Percentiles rank a stretch among this genome's conserved stretches.
Evolutionary conservation across 139 green algal species (phyloP).

Genomic region (Chlamydomonas sp.): DNA sequence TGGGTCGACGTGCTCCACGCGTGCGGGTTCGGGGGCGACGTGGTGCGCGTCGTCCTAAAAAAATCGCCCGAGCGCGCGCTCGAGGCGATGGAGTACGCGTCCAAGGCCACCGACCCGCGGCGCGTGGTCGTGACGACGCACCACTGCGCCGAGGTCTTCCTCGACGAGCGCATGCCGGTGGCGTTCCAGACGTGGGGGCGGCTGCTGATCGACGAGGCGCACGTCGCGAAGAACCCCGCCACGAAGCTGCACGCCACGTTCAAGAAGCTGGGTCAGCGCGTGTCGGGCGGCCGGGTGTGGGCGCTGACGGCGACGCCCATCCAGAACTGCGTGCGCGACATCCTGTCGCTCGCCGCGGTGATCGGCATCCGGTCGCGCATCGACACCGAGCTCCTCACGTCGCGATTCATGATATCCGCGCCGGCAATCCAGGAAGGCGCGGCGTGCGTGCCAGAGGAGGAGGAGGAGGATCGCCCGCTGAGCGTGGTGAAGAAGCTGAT

Average conservation of each 20-base stretch:
- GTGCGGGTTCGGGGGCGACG: not conserved
- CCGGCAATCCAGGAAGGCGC: not conserved
- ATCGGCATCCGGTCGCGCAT: not conserved
- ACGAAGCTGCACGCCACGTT: not conserved
- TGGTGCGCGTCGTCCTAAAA: slow-evolving; percentile 3
- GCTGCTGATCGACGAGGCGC: slow-evolving; percentile 5
- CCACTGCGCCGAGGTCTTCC: not conserved
- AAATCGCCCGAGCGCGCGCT: too few species aligned
- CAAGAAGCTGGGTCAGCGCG: not conserved
- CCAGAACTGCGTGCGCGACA: not conserved
- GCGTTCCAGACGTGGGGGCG: not conserved
- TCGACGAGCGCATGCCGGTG: not conserved
- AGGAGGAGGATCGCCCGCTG: not conserved
- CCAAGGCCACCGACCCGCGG: not conserved
- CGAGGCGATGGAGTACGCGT: too few species aligned
- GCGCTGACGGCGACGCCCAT: slow-evolving; percentile 3
- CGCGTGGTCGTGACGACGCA: not conserved
- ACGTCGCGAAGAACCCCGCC: not conserved
- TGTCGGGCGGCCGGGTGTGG: too few species aligned
- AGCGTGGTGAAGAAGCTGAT: not conserved
- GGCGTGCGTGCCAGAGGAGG: not conserved
- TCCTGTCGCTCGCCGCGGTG: not conserved
- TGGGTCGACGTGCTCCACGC: slow-evolving; percentile 1
- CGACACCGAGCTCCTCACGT: not conserved
- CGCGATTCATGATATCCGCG: not conserved